These are phyloP conservation scores for Musa troglodytarum DNA, from an alignment of 176 grass and related monocot species.

Conservation along the genomic window DNA sequence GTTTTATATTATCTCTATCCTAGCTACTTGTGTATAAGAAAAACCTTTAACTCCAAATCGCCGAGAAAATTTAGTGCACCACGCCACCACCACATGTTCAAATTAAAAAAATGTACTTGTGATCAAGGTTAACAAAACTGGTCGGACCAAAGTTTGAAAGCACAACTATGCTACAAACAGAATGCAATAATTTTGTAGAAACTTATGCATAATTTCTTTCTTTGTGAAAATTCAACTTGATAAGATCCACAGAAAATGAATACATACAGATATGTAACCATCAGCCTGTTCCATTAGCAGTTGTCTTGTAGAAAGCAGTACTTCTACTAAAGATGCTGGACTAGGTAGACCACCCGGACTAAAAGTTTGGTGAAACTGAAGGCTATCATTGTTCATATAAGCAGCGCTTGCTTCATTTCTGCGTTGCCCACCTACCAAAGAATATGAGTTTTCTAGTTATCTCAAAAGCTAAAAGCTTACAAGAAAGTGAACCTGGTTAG, in stretches of 20 bases:
- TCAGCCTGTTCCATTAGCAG: conserved; percentile 52
- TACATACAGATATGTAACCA: conserved; percentile 45
- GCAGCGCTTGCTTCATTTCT: background rate
- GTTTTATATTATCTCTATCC: too few relatives aligned
- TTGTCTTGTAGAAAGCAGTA: conserved; percentile 46
- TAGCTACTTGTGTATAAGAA: too few relatives aligned
- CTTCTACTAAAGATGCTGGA: conserved; percentile 52
- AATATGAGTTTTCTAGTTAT: background rate
- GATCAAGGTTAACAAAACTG: too few relatives aligned
- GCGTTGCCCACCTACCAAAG: background rate
- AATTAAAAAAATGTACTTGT: too few relatives aligned
- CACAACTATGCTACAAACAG: background rate
- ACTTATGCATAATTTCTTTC: background rate
- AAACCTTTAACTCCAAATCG: too few relatives aligned
- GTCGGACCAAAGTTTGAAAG: background rate
- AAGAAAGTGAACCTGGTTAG: background rate
- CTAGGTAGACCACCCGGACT: conserved; percentile 38
- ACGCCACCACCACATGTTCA: too few relatives aligned
- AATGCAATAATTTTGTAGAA: background rate
- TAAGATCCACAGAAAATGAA: conserved; percentile 19
- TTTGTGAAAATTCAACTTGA: background rate
- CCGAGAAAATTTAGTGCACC: too few relatives aligned
- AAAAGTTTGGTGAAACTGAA: conserved; percentile 26
- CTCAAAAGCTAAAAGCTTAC: background rate
- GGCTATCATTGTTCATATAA: conserved; percentile 18